Conservation (phyloP, 2,329 filamentous ascomycete genomes). For the Exophiala sideris region DNA sequence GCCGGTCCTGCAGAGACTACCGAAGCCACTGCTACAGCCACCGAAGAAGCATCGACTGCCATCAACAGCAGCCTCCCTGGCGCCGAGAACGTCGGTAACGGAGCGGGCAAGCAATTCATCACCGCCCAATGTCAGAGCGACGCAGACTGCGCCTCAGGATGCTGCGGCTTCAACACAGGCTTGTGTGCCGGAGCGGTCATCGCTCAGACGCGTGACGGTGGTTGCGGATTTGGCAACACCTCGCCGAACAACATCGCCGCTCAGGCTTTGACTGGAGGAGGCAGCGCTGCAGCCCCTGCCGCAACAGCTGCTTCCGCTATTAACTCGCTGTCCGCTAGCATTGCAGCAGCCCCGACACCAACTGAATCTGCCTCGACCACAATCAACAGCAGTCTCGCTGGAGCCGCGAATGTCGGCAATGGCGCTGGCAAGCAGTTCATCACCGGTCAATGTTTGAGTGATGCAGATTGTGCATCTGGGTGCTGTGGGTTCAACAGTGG, state of each 20-base stretch:
- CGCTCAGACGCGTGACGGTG: conserved; percentile 26
- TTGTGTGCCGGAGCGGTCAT: conserved; percentile 33
- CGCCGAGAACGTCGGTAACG: conserved; percentile 6
- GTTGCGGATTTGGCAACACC: conserved; percentile 31
- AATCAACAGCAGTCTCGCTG: conserved; percentile 15
- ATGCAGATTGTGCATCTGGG: conserved; percentile 38
- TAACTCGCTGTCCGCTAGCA: too few species aligned
- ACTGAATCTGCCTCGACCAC: conserved; percentile 22
- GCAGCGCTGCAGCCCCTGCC: background rate
- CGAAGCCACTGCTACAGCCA: background rate
- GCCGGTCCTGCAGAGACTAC: background rate
- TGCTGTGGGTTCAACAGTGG: conserved; percentile 38
- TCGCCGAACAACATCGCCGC: conserved; percentile 29
- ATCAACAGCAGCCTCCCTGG: background rate
- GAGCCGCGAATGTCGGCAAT: conserved; percentile 24
- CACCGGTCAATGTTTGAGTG: conserved; percentile 36
- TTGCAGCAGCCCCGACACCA: conserved; percentile 22
- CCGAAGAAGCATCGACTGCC: background rate
- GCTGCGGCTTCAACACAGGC: conserved; percentile 36
- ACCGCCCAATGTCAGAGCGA: conserved; percentile 30
- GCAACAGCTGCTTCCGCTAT: background rate
- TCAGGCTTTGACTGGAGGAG: background rate
- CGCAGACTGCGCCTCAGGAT: conserved; percentile 34
- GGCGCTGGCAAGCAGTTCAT: conserved; percentile 37
- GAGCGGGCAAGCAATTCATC: conserved; percentile 32